Conservation (phyloP, 1,284 basidiomycete species). For the Kwoniella shivajii region DNA sequence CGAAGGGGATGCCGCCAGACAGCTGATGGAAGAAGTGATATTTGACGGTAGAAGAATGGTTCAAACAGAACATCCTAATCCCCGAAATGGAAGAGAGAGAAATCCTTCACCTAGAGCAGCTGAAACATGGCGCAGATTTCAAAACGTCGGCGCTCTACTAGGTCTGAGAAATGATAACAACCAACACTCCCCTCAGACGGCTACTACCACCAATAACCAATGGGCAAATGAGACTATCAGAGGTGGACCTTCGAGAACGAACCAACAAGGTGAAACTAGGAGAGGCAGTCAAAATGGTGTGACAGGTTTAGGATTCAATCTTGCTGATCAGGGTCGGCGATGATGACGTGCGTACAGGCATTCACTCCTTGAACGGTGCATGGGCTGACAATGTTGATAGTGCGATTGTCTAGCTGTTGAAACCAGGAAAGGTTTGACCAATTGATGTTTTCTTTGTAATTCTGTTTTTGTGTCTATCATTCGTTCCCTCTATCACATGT, state of each 20-base stretch:
- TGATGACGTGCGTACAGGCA: background rate
- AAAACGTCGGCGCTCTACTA: constrained; percentile 17
- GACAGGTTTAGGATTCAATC: constrained; percentile 11
- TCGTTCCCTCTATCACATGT: too few species aligned
- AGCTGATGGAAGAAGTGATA: background rate
- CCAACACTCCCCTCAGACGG: background rate
- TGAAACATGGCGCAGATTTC: constrained; percentile 14
- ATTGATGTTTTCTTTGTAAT: too few species aligned
- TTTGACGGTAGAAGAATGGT: too few species aligned
- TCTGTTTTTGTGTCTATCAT: too few species aligned
- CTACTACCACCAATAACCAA: background rate
- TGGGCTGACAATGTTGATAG: too few species aligned
- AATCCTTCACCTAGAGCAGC: background rate
- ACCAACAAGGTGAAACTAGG: background rate
- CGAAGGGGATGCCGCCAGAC: background rate
- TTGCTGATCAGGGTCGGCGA: constrained; percentile 5
- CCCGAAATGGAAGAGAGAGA: background rate
- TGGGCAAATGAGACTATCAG: constrained; percentile 1
- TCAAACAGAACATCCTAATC: background rate
- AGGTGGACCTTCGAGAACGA: constrained; percentile 1
- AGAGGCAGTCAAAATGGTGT: constrained; percentile 9
- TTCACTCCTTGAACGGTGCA: too few species aligned
- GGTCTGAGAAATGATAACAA: constrained; percentile 13
- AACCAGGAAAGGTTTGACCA: too few species aligned
- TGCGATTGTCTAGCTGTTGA: too few species aligned